Base-by-base conservation (phyloP, 2,329 filamentous ascomycete genomes). In the Claviceps quebecensis region DNA sequence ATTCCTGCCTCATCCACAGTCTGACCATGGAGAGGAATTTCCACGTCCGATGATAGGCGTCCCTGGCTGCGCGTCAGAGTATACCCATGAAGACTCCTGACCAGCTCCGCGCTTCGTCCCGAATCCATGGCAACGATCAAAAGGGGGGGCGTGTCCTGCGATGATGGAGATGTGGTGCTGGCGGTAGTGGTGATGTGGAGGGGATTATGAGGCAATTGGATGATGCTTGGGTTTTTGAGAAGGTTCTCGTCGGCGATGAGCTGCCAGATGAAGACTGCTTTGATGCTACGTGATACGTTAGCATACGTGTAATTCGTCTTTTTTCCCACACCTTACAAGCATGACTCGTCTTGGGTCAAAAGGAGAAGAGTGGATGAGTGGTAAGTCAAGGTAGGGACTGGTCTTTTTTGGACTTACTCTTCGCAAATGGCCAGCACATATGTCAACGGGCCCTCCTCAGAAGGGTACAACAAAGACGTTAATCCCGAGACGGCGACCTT, bases 191-290 rank as follows among this genome's bases (percentile, higher is more conserved):
- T 60, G 11, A 75, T 60, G 60, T 81, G 77, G 4, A 91, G 74
- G 1, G 81, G 76, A 58, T 86, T 88, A 7, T 84, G 84, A 2
- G 73, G 70, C 4, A 87, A 64, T 40, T 70, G 64, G 50, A 87
- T 68, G 53, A 65, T 56, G 49, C 63, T 56, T 60, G 48, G 73
- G 54, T 76, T 69, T 8, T 69, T 64, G 41, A 87, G 69, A 14
- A 62, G 65, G 54, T 74, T 75, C 47, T 76, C 63, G 1, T 63
- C 54, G 7, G 58, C 62, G 5, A 58, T 62, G 39, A 85, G 69
- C n/a, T 68, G 67, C 68, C 84, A 86, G 51, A 77, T 68, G 64
- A 91, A 81, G 8, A 94, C 67, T 41, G 75, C 85, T 53, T 80
- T 76, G 51, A 77, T 63, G 38, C 74, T 80, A 55, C 16, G 6